These are phyloP conservation scores for Ormosia emarginata DNA, from an alignment of 306 rosid species.

Conservation along the genomic window DNA sequence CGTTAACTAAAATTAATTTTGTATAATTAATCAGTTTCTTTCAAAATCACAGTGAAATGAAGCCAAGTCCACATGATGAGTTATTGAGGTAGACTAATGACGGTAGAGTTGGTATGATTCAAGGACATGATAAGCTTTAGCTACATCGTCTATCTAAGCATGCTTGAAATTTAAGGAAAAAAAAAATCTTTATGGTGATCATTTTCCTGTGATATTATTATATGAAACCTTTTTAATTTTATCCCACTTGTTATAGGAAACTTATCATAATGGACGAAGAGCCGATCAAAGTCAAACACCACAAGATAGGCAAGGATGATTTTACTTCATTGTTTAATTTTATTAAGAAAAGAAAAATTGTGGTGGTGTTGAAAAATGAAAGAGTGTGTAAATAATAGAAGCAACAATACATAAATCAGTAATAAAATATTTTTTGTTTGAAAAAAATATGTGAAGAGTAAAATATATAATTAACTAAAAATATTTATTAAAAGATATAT, in stretches of 20 bases:
- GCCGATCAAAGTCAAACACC: slow-evolving; percentile 27
- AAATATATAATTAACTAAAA: too few relatives aligned
- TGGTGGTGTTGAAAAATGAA: too few relatives aligned
- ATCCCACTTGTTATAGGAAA: slow-evolving; percentile 24
- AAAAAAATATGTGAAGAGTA: too few relatives aligned
- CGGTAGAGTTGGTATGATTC: slow-evolving; percentile 17
- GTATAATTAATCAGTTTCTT: background rate
- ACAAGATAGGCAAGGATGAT: background rate
- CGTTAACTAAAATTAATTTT: background rate
- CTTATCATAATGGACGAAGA: slow-evolving; percentile 11
- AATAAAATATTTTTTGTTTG: too few relatives aligned
- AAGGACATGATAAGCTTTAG: slow-evolving; percentile 8
- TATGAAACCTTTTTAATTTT: slow-evolving; percentile 4
- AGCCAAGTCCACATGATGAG: background rate
- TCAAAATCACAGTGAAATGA: background rate
- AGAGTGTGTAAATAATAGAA: too few relatives aligned
- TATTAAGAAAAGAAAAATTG: background rate
- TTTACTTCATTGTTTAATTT: background rate
- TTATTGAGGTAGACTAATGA: background rate
- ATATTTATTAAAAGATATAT: too few relatives aligned
- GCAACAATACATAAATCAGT: too few relatives aligned
- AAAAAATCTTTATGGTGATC: background rate
- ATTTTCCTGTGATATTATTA: slow-evolving; percentile 9
- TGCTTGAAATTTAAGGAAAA: slow-evolving; percentile 8
- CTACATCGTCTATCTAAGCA: slow-evolving; percentile 28